phyloP scores from a whole-genome alignment of 257 asterid genomes.

The Lycium ferocissimum region DNA sequence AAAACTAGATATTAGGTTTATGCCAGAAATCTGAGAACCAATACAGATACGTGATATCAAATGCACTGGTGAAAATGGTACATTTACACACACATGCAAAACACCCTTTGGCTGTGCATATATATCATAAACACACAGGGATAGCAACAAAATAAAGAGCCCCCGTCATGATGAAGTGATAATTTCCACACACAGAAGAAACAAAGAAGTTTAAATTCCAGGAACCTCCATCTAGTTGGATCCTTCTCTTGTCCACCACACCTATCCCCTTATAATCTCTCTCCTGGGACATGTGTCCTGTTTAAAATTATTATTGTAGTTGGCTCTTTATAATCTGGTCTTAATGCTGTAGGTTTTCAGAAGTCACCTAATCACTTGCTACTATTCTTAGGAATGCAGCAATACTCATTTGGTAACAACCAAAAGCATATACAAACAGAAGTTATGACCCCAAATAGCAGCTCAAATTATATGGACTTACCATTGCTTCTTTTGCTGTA shows the following conservation, averaged over 20 bases:
- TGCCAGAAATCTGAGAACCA: constrained; percentile 1
- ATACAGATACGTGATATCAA: neutral
- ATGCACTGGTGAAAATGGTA: neutral
- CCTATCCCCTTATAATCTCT: neutral
- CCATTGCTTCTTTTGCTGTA: constrained; percentile 55
- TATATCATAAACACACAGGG: neutral
- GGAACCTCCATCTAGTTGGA: neutral
- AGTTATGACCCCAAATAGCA: neutral
- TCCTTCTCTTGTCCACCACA: neutral
- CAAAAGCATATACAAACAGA: neutral
- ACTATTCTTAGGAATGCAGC: neutral
- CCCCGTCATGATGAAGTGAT: neutral
- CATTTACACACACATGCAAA: neutral
- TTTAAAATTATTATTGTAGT: neutral
- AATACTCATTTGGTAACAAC: neutral
- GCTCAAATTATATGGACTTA: constrained; percentile 26
- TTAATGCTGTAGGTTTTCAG: neutral
- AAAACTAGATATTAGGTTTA: neutral
- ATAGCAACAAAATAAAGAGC: neutral
- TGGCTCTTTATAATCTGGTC: neutral
- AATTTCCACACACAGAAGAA: neutral
- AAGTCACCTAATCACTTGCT: neutral
- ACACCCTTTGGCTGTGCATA: neutral
- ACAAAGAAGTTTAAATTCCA: neutral
- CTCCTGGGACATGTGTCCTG: neutral